Evolutionary conservation across 805 yeast species (phyloP).

Genomic region (Myxozyma melibiosi): DNA sequence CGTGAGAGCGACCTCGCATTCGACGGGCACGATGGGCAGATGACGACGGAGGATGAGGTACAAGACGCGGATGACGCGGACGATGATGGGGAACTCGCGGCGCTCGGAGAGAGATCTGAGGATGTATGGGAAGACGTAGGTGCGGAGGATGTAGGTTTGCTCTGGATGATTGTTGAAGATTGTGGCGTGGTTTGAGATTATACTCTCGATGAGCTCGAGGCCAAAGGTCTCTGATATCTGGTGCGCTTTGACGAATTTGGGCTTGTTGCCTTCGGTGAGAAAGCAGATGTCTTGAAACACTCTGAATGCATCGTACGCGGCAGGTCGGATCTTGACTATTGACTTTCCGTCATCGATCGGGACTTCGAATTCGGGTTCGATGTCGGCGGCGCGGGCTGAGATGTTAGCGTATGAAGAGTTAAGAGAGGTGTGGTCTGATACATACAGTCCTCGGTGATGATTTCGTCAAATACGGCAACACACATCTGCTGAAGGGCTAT

Average conservation of each 20-base stretch:
- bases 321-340: conserved; percentile 37
- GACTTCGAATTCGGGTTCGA: conserved; percentile 30
- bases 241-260: conserved; percentile 55
- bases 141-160: conserved; percentile 64
- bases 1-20: conserved; percentile 79
- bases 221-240: conserved; percentile 66
- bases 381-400: background rate
- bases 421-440: background rate
- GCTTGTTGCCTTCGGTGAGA: conserved; percentile 60
- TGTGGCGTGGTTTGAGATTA: conserved; percentile 62
- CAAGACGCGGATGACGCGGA: conserved; percentile 74
- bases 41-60: conserved; percentile 63
- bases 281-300: conserved; percentile 74
- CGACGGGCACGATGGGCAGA: conserved; percentile 64
- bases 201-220: conserved; percentile 79
- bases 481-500: conserved; percentile 76
- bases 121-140: conserved; percentile 73
- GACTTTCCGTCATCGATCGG: conserved; percentile 35
- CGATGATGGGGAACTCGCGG: conserved; percentile 66
- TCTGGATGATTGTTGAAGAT: conserved; percentile 63
- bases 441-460: conserved; percentile 36
- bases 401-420: background rate
- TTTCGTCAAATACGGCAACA: conserved; percentile 73
- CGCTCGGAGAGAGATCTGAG: conserved; percentile 63
- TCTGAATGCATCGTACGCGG: conserved; percentile 68